A percentile compares a stretch with the other conserved stretches of the same genome.
These are phyloP conservation scores for Saccharomyces eubayanus DNA, from an alignment of 805 yeast genomes.

Conservation along the genomic window DNA sequence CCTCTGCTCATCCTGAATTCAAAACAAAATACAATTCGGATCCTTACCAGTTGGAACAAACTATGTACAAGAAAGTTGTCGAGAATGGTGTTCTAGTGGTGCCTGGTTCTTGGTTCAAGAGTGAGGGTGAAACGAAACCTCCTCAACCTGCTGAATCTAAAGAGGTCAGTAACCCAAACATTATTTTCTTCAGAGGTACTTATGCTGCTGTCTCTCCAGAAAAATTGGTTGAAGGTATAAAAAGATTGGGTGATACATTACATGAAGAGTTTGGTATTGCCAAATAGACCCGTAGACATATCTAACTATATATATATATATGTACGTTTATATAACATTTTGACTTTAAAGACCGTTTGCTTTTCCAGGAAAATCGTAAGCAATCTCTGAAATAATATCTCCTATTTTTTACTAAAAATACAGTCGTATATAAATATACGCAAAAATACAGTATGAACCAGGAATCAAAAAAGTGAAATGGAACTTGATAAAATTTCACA, in stretches of 20 bases:
- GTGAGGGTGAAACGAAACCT: conserved; percentile 46
- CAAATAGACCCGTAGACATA: background rate
- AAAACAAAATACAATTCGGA: conserved; percentile 47
- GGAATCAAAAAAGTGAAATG: background rate
- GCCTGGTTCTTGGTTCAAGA: conserved; percentile 77
- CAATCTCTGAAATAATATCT: background rate
- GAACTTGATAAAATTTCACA: background rate
- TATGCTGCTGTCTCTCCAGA: conserved; percentile 79
- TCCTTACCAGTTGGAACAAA: conserved; percentile 55
- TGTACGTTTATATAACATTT: background rate
- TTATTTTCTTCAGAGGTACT: conserved; percentile 75
- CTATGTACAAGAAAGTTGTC: conserved; percentile 54
- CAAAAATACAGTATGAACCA: background rate
- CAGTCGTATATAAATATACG: background rate
- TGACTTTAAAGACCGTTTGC: background rate
- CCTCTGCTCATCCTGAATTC: conserved; percentile 72
- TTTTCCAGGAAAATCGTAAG: background rate
- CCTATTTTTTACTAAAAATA: background rate
- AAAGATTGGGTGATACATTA: conserved; percentile 60
- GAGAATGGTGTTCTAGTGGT: conserved; percentile 60
- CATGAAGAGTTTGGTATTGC: conserved; percentile 40
- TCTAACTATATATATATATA: background rate
- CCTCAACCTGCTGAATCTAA: conserved; percentile 44
- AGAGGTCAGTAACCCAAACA: conserved; percentile 36
- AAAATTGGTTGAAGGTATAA: conserved; percentile 49